Evolutionary conservation across 306 rosid species (phyloP).

Genomic region (Quercus wislizeni): DNA sequence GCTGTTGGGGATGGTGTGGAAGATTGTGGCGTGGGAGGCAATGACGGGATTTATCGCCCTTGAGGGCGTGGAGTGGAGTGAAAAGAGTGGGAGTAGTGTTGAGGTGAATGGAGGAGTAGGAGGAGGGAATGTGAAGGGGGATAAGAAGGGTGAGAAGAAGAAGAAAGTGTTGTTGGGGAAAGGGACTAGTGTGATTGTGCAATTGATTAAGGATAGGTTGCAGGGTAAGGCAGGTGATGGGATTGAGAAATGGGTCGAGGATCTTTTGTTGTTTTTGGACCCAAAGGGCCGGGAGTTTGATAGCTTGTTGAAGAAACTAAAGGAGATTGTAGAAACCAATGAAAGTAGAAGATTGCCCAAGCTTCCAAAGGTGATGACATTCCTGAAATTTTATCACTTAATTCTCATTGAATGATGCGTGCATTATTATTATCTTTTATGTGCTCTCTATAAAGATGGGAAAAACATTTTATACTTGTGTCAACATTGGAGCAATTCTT

Average conservation of each 20-base stretch:
- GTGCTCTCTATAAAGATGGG: background rate
- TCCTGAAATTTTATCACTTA: background rate
- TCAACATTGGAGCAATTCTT: background rate
- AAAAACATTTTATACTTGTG: background rate
- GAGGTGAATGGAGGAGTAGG: constrained; percentile 40
- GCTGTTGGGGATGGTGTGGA: constrained; percentile 60
- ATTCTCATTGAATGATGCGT: background rate
- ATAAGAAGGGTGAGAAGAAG: constrained; percentile 64
- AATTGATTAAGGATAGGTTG: constrained; percentile 68
- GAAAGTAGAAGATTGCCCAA: constrained; percentile 93
- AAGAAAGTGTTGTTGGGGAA: constrained; percentile 76
- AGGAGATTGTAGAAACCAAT: constrained; percentile 83
- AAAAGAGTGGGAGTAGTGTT: constrained; percentile 30
- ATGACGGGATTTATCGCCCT: constrained; percentile 44
- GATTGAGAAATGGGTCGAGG: constrained; percentile 42
- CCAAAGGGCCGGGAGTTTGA: constrained; percentile 49
- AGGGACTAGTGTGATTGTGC: constrained; percentile 63
- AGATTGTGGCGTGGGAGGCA: constrained; percentile 75
- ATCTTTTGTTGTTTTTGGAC: constrained; percentile 52
- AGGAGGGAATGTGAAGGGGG: constrained; percentile 42
- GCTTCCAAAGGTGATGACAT: constrained; percentile 75
- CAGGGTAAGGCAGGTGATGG: constrained; percentile 29
- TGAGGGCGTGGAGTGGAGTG: constrained; percentile 55
- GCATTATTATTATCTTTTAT: background rate
- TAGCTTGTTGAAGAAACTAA: constrained; percentile 53